A percentile compares a stretch with the other conserved stretches of the same genome.
phyloP scores from a whole-genome alignment of 2,329 filamentous ascomycete genomes.

The Ascomycota sp. region DNA sequence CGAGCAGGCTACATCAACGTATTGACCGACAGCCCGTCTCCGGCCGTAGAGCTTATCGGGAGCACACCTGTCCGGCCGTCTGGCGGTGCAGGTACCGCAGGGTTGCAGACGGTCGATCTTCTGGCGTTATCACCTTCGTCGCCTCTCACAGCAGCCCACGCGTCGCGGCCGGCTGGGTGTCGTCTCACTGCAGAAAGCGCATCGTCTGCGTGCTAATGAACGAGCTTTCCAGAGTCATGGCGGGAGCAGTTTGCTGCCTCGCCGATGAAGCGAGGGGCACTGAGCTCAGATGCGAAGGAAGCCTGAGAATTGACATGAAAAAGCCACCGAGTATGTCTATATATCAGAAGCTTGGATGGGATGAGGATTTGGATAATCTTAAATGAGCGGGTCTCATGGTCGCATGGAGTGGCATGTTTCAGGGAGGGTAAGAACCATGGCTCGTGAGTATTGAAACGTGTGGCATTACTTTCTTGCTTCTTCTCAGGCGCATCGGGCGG shows the following conservation, averaged over 20 bases:
- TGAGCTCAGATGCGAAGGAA: constrained; percentile 3
- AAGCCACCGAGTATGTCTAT: constrained; percentile 20
- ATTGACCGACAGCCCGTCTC: constrained; percentile 11
- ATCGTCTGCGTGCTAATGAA: too few species aligned
- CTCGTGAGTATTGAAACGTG: too few species aligned
- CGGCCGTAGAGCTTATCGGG: constrained; percentile 10
- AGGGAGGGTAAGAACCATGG: too few species aligned
- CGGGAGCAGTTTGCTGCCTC: constrained; percentile 10
- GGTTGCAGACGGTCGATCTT: constrained; percentile 8
- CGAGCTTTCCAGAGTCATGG: too few species aligned
- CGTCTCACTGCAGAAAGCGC: too few species aligned
- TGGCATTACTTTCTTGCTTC: too few species aligned
- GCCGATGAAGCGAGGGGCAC: constrained; percentile 15
- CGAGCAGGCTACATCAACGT: constrained; percentile 11
- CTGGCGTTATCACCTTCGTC: constrained; percentile 16
- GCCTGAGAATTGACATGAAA: constrained; percentile 4
- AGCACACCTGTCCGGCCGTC: constrained; percentile 11
- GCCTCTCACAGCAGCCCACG: constrained; percentile 3
- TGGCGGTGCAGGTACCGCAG: constrained; percentile 9
- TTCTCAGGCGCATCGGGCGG: too few species aligned
- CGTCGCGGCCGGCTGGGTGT: too few species aligned
- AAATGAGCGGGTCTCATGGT: constrained; percentile 9
- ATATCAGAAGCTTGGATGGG: constrained; percentile 36
- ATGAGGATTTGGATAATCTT: constrained; percentile 31
- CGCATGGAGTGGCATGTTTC: too few species aligned